Evolutionary conservation across 345 rosid genomes (phyloP).

Genomic region (Eucalyptus urophylla): DNA sequence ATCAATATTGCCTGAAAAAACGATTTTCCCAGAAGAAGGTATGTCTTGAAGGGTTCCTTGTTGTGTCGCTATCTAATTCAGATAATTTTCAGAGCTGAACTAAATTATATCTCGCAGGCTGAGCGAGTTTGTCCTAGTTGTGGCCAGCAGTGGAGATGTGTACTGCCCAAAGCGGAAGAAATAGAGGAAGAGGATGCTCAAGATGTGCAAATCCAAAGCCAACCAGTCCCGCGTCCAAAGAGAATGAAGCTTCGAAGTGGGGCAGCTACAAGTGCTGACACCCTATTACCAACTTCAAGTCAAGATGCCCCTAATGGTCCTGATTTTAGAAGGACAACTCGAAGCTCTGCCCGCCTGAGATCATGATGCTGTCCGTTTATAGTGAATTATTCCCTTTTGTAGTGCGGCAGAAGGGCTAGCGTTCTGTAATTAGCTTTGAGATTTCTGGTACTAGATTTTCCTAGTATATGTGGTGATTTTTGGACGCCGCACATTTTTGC

Average conservation of each 20-base stretch:
- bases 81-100: neutral
- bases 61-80: neutral
- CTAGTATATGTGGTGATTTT: neutral
- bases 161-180: constrained; percentile 29
- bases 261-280: neutral
- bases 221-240: constrained; percentile 14
- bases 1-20: constrained; percentile 67
- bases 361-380: neutral
- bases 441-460: neutral
- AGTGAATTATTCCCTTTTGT: neutral
- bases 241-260: constrained; percentile 23
- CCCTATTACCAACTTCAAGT: constrained; percentile 12
- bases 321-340: constrained; percentile 37
- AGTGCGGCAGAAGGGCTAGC: neutral
- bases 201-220: constrained; percentile 7
- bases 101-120: constrained; percentile 23
- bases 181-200: constrained; percentile 21
- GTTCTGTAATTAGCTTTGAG: neutral
- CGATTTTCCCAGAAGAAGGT: constrained; percentile 42
- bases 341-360: constrained; percentile 22
- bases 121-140: constrained; percentile 52
- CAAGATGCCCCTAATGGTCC: constrained; percentile 17
- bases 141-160: constrained; percentile 37
- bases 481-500: neutral
- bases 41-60: neutral